Conservation (phyloP, 371 early-diverging fungal species). For the Mortierella sp. region DNA sequence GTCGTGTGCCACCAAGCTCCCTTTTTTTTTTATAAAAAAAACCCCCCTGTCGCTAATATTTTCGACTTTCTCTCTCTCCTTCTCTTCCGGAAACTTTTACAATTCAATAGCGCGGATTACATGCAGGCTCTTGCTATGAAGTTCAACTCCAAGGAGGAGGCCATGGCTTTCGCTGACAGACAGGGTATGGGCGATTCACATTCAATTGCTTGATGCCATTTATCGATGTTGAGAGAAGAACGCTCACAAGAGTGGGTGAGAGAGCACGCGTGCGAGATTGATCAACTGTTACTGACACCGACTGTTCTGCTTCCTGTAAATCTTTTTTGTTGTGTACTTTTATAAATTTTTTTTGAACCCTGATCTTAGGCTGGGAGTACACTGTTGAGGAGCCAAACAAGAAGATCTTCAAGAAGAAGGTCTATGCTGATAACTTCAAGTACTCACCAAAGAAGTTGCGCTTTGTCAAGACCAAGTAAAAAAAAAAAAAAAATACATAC, state of each 20-base stretch:
- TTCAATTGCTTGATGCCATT: neutral
- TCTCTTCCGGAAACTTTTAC: too few relatives aligned
- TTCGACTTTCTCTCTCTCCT: too few relatives aligned
- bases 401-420: slow-evolving; percentile 76
- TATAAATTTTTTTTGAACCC: neutral
- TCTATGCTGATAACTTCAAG: slow-evolving; percentile 93
- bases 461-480: slow-evolving; percentile 86
- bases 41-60: slow-evolving; percentile 1
- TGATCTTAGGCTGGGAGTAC: slow-evolving; percentile 82
- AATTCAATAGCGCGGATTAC: slow-evolving; percentile 73
- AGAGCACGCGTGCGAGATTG: neutral
- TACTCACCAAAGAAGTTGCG: slow-evolving; percentile 82
- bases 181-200: slow-evolving; percentile 70
- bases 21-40: neutral
- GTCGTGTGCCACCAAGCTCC: neutral
- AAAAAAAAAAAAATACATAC: slow-evolving; percentile 69
- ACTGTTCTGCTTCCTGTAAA: too few relatives aligned
- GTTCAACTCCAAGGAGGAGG: slow-evolving; percentile 89
- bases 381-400: slow-evolving; percentile 89
- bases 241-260: too few relatives aligned
- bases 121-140: slow-evolving; percentile 88
- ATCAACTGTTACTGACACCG: neutral
- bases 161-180: slow-evolving; percentile 92
- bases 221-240: neutral
- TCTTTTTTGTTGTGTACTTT: neutral